Conservation (phyloP, 202 grass and related monocot species). For the Digitaria exilis region DNA sequence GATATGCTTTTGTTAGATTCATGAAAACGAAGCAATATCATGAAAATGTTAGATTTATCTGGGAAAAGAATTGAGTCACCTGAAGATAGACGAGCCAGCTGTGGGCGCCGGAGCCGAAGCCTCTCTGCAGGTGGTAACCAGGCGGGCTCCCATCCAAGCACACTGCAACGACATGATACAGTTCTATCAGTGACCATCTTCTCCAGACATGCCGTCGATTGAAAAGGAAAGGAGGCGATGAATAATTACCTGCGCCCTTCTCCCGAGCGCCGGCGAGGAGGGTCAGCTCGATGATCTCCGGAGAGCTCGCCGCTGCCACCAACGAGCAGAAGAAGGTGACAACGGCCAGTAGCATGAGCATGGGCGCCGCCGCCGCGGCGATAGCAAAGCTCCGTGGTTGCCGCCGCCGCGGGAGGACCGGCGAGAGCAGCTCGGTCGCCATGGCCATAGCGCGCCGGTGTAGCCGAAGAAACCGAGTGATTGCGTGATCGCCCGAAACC, state of each 20-base stretch:
- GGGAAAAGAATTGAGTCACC: constrained; percentile 12
- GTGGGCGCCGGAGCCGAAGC: constrained; percentile 59
- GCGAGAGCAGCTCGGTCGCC: neutral
- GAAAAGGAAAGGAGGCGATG: neutral
- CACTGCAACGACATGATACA: constrained; percentile 41
- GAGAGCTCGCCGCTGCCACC: neutral
- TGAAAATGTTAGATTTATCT: no score
- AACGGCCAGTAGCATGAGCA: neutral
- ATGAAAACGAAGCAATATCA: neutral
- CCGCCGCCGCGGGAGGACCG: neutral
- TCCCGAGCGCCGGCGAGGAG: constrained; percentile 33
- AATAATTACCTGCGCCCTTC: constrained; percentile 56
- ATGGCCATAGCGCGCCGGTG: neutral
- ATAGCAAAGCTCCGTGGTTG: neutral
- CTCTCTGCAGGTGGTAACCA: constrained; percentile 69
- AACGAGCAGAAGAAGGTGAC: neutral
- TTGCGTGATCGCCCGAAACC: neutral
- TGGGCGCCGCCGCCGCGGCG: neutral
- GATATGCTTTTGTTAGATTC: neutral
- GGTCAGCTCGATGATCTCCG: constrained; percentile 47
- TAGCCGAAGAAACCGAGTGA: neutral
- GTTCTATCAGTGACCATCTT: neutral
- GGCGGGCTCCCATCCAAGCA: constrained; percentile 87
- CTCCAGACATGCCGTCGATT: neutral
- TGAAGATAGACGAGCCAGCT: constrained; percentile 74